phyloP scores from a whole-genome alignment of 441 rosid species.

The Syzygium malaccense region DNA sequence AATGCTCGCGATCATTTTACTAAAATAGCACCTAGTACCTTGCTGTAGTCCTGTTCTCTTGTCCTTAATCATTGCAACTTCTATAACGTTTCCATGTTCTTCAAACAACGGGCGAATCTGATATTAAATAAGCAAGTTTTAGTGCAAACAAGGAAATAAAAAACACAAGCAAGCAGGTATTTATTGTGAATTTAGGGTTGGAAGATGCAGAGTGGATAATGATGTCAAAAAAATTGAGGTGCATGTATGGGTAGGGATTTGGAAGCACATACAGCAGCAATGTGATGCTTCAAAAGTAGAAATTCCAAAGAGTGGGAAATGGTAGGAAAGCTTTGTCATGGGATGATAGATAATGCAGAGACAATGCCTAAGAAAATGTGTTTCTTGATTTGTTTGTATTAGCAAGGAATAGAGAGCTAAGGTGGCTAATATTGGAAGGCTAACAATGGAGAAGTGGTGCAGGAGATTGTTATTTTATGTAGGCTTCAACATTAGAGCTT shows the following conservation, averaged over 20 bases:
- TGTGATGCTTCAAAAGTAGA: not conserved
- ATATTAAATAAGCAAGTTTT: constrained; percentile 5
- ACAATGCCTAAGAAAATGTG: not conserved
- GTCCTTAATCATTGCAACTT: constrained; percentile 96
- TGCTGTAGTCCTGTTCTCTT: constrained; percentile 97
- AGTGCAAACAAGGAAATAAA: not conserved
- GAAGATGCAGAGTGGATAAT: not conserved
- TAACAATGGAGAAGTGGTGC: not conserved
- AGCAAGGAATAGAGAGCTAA: not conserved
- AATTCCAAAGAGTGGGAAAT: not conserved
- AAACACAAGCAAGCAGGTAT: not conserved
- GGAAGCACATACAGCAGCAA: not conserved
- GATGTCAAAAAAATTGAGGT: not conserved
- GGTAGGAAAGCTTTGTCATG: not conserved
- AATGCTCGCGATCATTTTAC: constrained; percentile 31
- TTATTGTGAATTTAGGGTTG: not conserved
- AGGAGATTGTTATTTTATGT: not conserved
- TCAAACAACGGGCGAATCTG: constrained; percentile 90
- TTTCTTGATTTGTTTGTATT: not conserved
- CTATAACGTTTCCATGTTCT: constrained; percentile 83
- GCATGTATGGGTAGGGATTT: not conserved
- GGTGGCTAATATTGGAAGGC: not conserved
- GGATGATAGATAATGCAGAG: not conserved
- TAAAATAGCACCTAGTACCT: constrained; percentile 59
- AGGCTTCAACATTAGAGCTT: not conserved